These are phyloP conservation scores for Nemania serpens DNA, from an alignment of 2,329 filamentous ascomycete species.

Conservation along the genomic window DNA sequence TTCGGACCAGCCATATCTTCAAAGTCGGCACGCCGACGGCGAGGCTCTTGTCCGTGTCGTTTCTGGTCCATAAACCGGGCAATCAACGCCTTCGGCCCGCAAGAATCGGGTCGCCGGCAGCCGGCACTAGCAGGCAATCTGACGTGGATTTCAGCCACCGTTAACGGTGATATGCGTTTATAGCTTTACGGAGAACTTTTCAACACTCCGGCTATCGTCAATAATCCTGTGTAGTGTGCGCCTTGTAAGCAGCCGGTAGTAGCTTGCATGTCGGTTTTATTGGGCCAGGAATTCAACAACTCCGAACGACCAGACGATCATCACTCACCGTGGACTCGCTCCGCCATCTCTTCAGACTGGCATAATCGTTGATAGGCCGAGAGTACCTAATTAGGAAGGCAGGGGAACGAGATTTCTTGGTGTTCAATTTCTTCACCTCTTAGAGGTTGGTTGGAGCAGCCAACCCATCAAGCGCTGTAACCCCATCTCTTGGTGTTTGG, in stretches of 20 bases:
- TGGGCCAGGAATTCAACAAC: slow-evolving; percentile 12
- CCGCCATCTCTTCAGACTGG: slow-evolving; percentile 9
- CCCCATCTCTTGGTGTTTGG: slow-evolving; percentile 16
- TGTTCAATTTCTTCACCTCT: slow-evolving; percentile 17
- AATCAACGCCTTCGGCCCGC: slow-evolving; percentile 23
- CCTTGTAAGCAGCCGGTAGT: slow-evolving; percentile 10
- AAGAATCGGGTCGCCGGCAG: slow-evolving; percentile 22
- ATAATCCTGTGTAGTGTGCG: slow-evolving; percentile 4
- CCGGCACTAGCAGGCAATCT: slow-evolving; percentile 17
- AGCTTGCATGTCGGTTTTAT: slow-evolving; percentile 8
- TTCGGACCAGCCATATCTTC: slow-evolving; percentile 25
- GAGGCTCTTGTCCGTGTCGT: slow-evolving; percentile 22
- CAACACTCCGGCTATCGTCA: slow-evolving; percentile 8
- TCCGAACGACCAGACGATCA: slow-evolving; percentile 9
- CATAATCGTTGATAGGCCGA: slow-evolving; percentile 22
- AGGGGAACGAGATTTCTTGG: slow-evolving; percentile 17
- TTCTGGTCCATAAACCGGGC: slow-evolving; percentile 25
- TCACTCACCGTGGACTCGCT: slow-evolving; percentile 5
- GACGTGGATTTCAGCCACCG: neutral
- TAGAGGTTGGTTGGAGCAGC: slow-evolving; percentile 5
- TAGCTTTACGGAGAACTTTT: slow-evolving; percentile 4
- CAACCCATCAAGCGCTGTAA: slow-evolving; percentile 13
- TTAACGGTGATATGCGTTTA: slow-evolving; percentile 9
- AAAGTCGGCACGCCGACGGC: slow-evolving; percentile 24
- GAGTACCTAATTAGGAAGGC: slow-evolving; percentile 24